These are phyloP conservation scores for Rubus parviflorus DNA, from an alignment of 306 rosid genomes.

Conservation along the genomic window DNA sequence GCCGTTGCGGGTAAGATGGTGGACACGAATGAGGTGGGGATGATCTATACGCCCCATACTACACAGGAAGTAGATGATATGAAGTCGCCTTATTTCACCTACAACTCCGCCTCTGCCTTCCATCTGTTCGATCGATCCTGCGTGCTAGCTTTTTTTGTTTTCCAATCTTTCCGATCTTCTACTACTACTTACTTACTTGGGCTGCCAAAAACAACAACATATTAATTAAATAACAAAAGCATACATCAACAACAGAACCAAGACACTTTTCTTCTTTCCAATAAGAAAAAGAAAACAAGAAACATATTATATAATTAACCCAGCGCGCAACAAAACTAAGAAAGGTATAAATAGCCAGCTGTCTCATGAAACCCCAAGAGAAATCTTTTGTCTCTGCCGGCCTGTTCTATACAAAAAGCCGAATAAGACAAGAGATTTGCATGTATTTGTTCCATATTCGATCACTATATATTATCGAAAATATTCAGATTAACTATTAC, in stretches of 20 bases:
- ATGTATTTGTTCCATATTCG: background rate
- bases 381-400: conserved; percentile 67
- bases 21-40: conserved; percentile 82
- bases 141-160: conserved; percentile 12
- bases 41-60: conserved; percentile 58
- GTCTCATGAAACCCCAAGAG: conserved; percentile 36
- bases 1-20: conserved; percentile 57
- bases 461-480: background rate
- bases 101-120: conserved; percentile 49
- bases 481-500: background rate
- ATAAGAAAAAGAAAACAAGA: conserved; percentile 24
- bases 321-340: conserved; percentile 10
- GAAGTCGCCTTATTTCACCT: conserved; percentile 63
- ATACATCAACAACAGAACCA: background rate
- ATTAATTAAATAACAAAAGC: background rate
- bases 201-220: background rate
- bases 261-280: conserved; percentile 9
- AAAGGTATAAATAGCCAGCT: conserved; percentile 17
- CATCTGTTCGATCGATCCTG: conserved; percentile 27
- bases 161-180: conserved; percentile 14
- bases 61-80: conserved; percentile 67
- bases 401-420: conserved; percentile 40
- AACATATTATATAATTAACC: background rate
- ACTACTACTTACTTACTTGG: background rate
- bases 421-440: conserved; percentile 28